Percentiles rank a stretch among this genome's conserved stretches.
These are phyloP conservation scores for Colletotrichum sojae DNA, from an alignment of 2,329 filamentous ascomycete genomes.

Conservation along the genomic window DNA sequence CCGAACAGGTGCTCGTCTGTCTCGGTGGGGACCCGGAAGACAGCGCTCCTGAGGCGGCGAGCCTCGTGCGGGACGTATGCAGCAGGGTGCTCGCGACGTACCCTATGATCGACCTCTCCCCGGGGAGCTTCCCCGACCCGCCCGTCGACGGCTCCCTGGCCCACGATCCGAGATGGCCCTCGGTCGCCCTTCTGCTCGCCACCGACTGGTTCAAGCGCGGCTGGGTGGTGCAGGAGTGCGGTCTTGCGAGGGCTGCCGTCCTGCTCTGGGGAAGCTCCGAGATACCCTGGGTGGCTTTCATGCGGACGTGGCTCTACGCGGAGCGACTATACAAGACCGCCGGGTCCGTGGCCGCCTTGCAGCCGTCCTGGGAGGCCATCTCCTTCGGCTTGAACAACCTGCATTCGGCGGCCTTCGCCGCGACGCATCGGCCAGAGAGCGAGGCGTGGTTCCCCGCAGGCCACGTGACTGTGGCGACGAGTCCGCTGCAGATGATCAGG, in stretches of 20 bases:
- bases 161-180: neutral
- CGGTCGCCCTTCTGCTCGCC: neutral
- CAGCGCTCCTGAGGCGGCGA: neutral
- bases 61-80: neutral
- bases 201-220: slow-evolving; percentile 3
- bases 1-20: slow-evolving; percentile 52
- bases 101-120: neutral
- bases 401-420: slow-evolving; percentile 52
- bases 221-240: slow-evolving; percentile 4
- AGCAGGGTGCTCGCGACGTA: neutral
- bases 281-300: slow-evolving; percentile 43
- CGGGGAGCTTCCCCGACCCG: neutral
- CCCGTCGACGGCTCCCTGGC: neutral
- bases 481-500: slow-evolving; percentile 47
- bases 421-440: neutral
- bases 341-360: neutral
- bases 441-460: neutral
- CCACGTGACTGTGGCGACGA: neutral
- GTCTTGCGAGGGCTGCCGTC: neutral
- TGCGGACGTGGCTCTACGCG: slow-evolving; percentile 28
- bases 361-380: neutral
- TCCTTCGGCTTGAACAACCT: slow-evolving; percentile 47
- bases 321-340: slow-evolving; percentile 38
- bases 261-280: neutral
- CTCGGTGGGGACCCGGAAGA: slow-evolving; percentile 43